Percentiles rank a stretch among this genome's conserved stretches.
phyloP scores from a whole-genome alignment of 805 yeast genomes.

The Saturnispora quitensis region DNA sequence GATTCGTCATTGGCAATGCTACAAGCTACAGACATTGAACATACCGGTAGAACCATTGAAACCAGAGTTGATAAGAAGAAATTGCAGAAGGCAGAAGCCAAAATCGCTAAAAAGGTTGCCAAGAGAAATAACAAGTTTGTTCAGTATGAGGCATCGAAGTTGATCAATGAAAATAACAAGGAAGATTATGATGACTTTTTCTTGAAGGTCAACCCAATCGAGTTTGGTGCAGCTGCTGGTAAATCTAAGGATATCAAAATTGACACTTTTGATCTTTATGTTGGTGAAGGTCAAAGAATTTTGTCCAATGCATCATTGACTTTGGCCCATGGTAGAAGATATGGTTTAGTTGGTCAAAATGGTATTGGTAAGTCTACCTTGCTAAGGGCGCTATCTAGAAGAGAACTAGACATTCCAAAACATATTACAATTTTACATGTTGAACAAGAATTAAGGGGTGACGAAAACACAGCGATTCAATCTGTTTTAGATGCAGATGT shows the following conservation, averaged over 20 bases:
- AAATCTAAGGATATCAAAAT: slow-evolving; percentile 94
- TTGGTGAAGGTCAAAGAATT: slow-evolving; percentile 92
- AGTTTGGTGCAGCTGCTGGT: slow-evolving; percentile 82
- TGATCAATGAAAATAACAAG: slow-evolving; percentile 52
- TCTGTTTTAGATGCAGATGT: slow-evolving; percentile 99
- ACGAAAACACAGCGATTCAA: slow-evolving; percentile 82
- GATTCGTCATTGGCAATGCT: slow-evolving; percentile 68
- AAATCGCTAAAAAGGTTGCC: slow-evolving; percentile 95
- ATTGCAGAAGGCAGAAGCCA: slow-evolving; percentile 93
- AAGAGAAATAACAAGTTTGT: slow-evolving; percentile 76
- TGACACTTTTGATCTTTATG: slow-evolving; percentile 88
- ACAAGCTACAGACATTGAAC: slow-evolving; percentile 82
- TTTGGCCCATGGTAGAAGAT: slow-evolving; percentile 84
- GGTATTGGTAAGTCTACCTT: slow-evolving; percentile 99
- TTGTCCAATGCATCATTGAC: slow-evolving; percentile 81
- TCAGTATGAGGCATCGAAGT: slow-evolving; percentile 87
- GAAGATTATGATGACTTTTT: slow-evolving; percentile 92
- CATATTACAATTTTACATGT: slow-evolving; percentile 95
- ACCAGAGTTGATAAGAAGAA: slow-evolving; percentile 94
- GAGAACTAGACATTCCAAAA: slow-evolving; percentile 90
- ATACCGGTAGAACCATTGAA: slow-evolving; percentile 85
- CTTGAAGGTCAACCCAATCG: slow-evolving; percentile 91
- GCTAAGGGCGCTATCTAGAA: slow-evolving; percentile 79
- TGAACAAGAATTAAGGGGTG: slow-evolving; percentile 95
- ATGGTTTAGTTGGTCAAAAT: slow-evolving; percentile 96